Conservation (phyloP, 176 grass and related monocot genomes). For the Triticum aestivum region DNA sequence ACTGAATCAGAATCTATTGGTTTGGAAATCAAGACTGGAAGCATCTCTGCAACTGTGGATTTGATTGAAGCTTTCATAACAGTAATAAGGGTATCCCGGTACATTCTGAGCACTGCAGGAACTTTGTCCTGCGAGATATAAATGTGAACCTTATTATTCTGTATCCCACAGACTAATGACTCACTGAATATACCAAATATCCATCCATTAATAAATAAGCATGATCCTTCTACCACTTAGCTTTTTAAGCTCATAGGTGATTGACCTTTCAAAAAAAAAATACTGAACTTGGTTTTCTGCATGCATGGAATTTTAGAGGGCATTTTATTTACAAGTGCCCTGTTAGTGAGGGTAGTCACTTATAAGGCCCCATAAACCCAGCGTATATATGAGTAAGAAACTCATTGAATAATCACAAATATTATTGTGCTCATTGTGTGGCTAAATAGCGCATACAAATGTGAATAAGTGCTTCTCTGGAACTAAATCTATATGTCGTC, state of each 20-base stretch:
- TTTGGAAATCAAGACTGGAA: conserved; percentile 75
- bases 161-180: conserved; percentile 16
- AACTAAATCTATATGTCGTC: background rate
- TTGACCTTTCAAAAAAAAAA: background rate
- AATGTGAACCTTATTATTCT: conserved; percentile 18
- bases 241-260: background rate
- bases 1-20: conserved; percentile 75
- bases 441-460: background rate
- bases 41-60: conserved; percentile 87
- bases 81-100: conserved; percentile 95
- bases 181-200: background rate
- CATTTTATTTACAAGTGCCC: background rate
- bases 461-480: background rate
- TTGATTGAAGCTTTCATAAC: conserved; percentile 99
- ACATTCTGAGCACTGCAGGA: conserved; percentile 83
- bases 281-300: conserved; percentile 6
- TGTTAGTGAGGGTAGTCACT: background rate
- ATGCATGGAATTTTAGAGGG: background rate
- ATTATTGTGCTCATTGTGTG: background rate
- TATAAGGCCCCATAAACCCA: conserved; percentile 10
- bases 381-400: background rate
- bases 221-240: background rate
- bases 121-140: conserved; percentile 75
- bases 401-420: background rate
- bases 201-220: conserved; percentile 18